Evolutionary conservation across 1,284 basidiomycete genomes (phyloP).

Genomic region (Tilletia walkeri): DNA sequence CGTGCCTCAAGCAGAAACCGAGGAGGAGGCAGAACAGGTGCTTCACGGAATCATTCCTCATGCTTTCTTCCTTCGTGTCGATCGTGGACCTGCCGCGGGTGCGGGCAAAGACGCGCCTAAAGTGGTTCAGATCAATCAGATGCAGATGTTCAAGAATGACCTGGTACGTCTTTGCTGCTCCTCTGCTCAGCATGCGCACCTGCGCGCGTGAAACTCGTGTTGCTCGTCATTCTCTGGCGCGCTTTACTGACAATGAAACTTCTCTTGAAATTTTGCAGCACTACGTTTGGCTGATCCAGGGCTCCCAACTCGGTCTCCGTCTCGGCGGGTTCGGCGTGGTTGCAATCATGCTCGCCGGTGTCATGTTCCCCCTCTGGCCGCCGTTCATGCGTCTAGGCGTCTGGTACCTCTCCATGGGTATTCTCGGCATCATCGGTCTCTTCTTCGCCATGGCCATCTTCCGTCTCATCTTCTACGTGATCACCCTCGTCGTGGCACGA

Average conservation of each 20-base stretch:
- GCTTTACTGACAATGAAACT: too few species aligned
- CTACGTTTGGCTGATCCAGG: constrained; percentile 96
- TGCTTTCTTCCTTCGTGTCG: constrained; percentile 55
- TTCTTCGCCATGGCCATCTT: constrained; percentile 91
- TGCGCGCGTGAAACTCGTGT: too few species aligned
- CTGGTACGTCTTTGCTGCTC: constrained; percentile 24
- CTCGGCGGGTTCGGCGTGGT: constrained; percentile 92
- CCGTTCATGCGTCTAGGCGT: constrained; percentile 88
- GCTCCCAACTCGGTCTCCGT: constrained; percentile 87
- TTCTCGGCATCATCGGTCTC: constrained; percentile 81
- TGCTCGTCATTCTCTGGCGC: too few species aligned
- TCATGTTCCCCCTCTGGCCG: constrained; percentile 99
- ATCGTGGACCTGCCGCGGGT: constrained; percentile 32
- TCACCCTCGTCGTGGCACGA: constrained; percentile 78
- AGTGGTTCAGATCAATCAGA: constrained; percentile 66
- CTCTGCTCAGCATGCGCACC: background rate
- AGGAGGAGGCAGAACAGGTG: constrained; percentile 72
- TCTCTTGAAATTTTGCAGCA: constrained; percentile 25
- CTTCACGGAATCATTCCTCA: constrained; percentile 74
- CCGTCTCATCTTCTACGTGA: constrained; percentile 87
- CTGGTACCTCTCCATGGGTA: constrained; percentile 87
- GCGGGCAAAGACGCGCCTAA: constrained; percentile 38
- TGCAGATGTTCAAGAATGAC: constrained; percentile 66
- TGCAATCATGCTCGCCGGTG: constrained; percentile 85
- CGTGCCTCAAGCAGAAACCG: constrained; percentile 64